phyloP scores from a whole-genome alignment of 1,284 basidiomycete genomes.

The Phylloboletellus chloephorus region DNA sequence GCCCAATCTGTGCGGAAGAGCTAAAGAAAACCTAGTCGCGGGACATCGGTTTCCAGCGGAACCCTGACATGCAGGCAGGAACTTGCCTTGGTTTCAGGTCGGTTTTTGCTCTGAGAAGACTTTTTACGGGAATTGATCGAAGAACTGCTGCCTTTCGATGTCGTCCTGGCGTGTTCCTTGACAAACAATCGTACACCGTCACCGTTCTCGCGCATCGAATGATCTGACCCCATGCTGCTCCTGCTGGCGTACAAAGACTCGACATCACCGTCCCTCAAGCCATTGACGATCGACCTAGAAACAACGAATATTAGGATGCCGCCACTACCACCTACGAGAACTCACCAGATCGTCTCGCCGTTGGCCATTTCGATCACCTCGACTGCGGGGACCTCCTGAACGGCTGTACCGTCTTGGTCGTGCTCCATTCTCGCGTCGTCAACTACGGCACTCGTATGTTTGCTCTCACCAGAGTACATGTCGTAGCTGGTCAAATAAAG shows the following conservation, averaged over 20 bases:
- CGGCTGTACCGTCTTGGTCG: conserved; percentile 23
- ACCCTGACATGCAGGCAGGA: conserved; percentile 16
- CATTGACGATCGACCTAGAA: conserved; percentile 76
- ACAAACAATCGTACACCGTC: conserved; percentile 62
- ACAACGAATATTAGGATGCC: conserved; percentile 6
- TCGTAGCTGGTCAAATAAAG: conserved; percentile 54
- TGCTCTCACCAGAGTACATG: conserved; percentile 64
- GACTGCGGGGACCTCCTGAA: conserved; percentile 57
- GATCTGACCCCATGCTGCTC: conserved; percentile 69
- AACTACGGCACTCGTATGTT: conserved; percentile 24
- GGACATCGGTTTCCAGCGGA: conserved; percentile 11
- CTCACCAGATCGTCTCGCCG: conserved; percentile 76
- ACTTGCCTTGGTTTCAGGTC: conserved; percentile 77
- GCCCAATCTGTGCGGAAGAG: conserved; percentile 69
- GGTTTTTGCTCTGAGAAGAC: conserved; percentile 43
- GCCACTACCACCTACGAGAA: conserved; percentile 15
- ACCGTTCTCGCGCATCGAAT: conserved; percentile 50
- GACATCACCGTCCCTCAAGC: conserved; percentile 69
- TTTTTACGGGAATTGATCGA: conserved; percentile 61
- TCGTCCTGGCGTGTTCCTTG: conserved; percentile 64
- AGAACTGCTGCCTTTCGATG: conserved; percentile 57
- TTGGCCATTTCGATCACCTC: conserved; percentile 77
- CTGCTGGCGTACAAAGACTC: conserved; percentile 63
- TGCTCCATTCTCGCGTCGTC: conserved; percentile 25
- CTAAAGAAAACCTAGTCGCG: conserved; percentile 68